Percentiles rank a stretch among this genome's conserved stretches.
These are phyloP conservation scores for Rhododendron mucronatum DNA, from an alignment of 148 eudicot species.

Conservation along the genomic window DNA sequence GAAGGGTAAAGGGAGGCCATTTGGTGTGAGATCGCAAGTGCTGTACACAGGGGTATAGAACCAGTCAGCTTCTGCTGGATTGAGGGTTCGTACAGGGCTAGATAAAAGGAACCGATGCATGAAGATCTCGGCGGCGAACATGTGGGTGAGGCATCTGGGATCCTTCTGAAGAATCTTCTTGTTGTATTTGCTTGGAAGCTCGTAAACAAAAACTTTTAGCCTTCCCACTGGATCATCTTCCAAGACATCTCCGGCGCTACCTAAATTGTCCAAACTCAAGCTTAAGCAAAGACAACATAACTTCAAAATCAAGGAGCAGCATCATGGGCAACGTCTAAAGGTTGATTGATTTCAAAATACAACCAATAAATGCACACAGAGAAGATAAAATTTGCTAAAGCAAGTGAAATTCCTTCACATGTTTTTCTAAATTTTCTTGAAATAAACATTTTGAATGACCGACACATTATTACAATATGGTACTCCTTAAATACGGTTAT, in stretches of 20 bases:
- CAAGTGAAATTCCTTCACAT: background rate
- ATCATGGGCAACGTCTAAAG: background rate
- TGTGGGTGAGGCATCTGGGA: slow-evolving; percentile 91
- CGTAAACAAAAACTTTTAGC: slow-evolving; percentile 89
- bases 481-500: background rate
- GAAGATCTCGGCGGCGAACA: slow-evolving; percentile 98
- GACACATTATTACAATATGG: background rate
- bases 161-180: slow-evolving; percentile 90
- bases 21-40: slow-evolving; percentile 93
- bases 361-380: background rate
- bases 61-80: slow-evolving; percentile 99
- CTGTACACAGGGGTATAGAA: slow-evolving; percentile 94
- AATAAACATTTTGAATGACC: background rate
- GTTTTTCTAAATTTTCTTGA: background rate
- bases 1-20: slow-evolving; percentile 93
- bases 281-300: slow-evolving; percentile 3
- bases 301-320: background rate
- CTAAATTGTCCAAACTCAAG: slow-evolving; percentile 27
- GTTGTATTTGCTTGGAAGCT: slow-evolving; percentile 99
- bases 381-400: background rate
- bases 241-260: slow-evolving; percentile 98
- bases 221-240: slow-evolving; percentile 98
- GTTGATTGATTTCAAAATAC: background rate
- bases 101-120: slow-evolving; percentile 93
- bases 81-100: slow-evolving; percentile 90